These are phyloP conservation scores for Aspergillus diversus DNA, from an alignment of 495 filamentous ascomycete genomes.

Conservation along the genomic window DNA sequence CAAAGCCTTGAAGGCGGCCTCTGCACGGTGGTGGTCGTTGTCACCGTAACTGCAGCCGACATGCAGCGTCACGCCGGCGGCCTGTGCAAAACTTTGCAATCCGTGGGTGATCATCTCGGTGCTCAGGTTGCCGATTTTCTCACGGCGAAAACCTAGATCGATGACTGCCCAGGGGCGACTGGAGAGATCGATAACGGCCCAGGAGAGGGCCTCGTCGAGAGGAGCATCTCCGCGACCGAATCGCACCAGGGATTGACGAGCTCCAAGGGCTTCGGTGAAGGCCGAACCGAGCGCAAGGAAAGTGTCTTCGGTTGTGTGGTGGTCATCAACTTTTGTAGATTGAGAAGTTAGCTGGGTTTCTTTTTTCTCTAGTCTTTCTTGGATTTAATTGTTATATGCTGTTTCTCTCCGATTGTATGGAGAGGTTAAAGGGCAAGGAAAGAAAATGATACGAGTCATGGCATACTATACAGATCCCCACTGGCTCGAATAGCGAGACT, in stretches of 20 bases:
- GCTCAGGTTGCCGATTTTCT: conserved; percentile 91
- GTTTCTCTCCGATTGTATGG: not conserved
- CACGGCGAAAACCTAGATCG: conserved; percentile 77
- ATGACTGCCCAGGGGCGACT: conserved; percentile 85
- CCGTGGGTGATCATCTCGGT: conserved; percentile 98
- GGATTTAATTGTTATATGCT: no score
- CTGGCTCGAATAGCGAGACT: conserved; percentile 77
- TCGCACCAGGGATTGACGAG: conserved; percentile 77
- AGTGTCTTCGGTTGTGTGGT: conserved; percentile 96
- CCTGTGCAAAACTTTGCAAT: conserved; percentile 89
- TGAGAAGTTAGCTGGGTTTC: not conserved
- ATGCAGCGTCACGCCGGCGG: conserved; percentile 88
- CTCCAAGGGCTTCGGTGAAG: conserved; percentile 76
- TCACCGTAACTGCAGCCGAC: conserved; percentile 84
- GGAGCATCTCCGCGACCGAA: conserved; percentile 92
- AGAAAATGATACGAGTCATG: conserved; percentile 28
- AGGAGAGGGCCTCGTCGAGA: conserved; percentile 91
- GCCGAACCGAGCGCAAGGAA: conserved; percentile 88
- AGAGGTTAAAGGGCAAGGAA: not conserved
- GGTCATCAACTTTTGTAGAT: conserved; percentile 79
- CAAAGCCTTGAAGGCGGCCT: conserved; percentile 96
- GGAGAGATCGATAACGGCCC: conserved; percentile 92
- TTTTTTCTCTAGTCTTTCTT: no score
- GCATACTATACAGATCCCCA: conserved; percentile 85
- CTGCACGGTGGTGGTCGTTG: conserved; percentile 95